Conservation (phyloP, 306 rosid species). For the Ochetophila trinervis region DNA sequence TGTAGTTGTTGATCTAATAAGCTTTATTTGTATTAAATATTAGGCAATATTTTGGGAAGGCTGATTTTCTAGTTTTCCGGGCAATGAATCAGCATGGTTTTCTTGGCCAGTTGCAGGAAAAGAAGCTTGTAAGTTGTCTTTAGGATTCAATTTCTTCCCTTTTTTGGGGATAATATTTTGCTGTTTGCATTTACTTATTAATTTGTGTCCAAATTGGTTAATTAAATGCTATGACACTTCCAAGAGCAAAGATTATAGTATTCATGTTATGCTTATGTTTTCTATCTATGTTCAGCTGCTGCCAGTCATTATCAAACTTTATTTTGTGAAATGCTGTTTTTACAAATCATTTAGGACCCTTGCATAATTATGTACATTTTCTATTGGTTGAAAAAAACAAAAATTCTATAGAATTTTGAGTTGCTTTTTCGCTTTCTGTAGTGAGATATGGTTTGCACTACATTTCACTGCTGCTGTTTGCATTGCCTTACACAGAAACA, state of each 20-base stretch:
- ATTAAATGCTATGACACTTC: background rate
- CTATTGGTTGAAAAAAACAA: too few species aligned
- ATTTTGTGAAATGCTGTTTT: too few species aligned
- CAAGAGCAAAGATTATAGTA: background rate
- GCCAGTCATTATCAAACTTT: too few species aligned
- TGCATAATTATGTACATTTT: too few species aligned
- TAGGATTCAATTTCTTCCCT: background rate
- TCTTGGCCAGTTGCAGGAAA: conserved; percentile 92
- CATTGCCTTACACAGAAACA: too few species aligned
- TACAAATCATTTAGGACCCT: too few species aligned
- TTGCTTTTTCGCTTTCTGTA: too few species aligned
- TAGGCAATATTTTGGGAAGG: conserved; percentile 97
- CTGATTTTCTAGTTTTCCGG: conserved; percentile 92
- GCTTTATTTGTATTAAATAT: conserved; percentile 23
- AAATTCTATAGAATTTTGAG: too few species aligned
- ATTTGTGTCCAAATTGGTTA: background rate
- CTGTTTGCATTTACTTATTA: background rate
- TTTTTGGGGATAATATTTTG: background rate
- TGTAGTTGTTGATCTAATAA: conserved; percentile 4
- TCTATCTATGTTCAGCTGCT: background rate
- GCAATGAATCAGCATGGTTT: conserved; percentile 94
- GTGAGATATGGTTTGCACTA: too few species aligned
- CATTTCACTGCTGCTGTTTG: too few species aligned
- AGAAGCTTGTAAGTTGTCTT: conserved; percentile 70
- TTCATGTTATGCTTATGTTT: background rate